A percentile compares a stretch with the other conserved stretches of the same genome.
These are phyloP conservation scores for Populus tremula DNA, from an alignment of 345 rosid genomes.

Conservation along the genomic window DNA sequence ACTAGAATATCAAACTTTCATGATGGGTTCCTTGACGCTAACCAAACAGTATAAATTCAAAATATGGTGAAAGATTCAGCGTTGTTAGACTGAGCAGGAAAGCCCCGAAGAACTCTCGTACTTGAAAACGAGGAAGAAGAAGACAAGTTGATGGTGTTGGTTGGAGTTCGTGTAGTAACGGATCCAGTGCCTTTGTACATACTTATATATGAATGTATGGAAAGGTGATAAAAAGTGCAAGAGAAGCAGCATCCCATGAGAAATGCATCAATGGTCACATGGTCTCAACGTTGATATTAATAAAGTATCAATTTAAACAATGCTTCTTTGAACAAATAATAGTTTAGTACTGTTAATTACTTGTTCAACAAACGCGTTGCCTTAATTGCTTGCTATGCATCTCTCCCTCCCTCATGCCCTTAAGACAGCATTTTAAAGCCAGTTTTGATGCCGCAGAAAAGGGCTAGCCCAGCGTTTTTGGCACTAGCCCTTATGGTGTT, in stretches of 20 bases:
- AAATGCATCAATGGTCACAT: constrained; percentile 73
- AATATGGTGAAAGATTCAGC: background rate
- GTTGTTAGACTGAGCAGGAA: background rate
- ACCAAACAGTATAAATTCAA: background rate
- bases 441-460: constrained; percentile 61
- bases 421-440: constrained; percentile 50
- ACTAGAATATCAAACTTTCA: background rate
- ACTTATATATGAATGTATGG: constrained; percentile 23
- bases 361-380: constrained; percentile 26
- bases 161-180: constrained; percentile 24
- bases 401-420: background rate
- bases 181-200: constrained; percentile 29
- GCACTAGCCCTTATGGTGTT: constrained; percentile 25
- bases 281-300: constrained; percentile 57
- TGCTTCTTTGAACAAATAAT: background rate
- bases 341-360: background rate
- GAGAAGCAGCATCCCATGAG: constrained; percentile 53
- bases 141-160: constrained; percentile 9
- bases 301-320: constrained; percentile 29
- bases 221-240: constrained; percentile 32
- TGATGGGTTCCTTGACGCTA: background rate
- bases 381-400: constrained; percentile 18
- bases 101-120: background rate
- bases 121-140: background rate
- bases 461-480: constrained; percentile 57